Evolutionary conservation across 805 yeast species (phyloP), one percentile per base, ranked within the genome.

Genomic region (Teunomyces aglyptinius): DNA sequence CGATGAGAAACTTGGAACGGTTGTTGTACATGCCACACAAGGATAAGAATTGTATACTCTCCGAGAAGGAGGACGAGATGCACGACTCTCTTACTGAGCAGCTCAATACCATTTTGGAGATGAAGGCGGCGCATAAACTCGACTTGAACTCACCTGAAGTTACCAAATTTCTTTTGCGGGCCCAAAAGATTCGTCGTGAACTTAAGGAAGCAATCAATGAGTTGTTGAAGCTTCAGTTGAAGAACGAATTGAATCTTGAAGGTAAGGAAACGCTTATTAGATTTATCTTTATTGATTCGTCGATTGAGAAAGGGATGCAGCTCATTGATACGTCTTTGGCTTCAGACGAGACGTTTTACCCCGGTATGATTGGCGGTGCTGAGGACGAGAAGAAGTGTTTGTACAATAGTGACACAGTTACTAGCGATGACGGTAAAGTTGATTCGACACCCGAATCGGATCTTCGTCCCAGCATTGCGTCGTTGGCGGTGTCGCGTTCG

Each of bases 1-100:
- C 94, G 41, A 83, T 91, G 84, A 78, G 85, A 56, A 91, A 91
- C 63, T 84, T 90, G 85, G 89, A 85, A 62, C 55, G 68, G 18
- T 71, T 76, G 44, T 65, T 84, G 45, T 73, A 75, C 47, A 62
- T 59, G 35, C 51, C 68, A 47, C 38, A 55, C 46, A 46, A 43
- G 13, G 27, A 16, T 10, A 24, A 33, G 27, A 18, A 10, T 8
- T 38, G 33, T 7, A 38, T 16, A 5, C 47, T 38, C 8, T 19
- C 40, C 2, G 48, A 49, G 7, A 50, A 53, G 5, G 18, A 44
- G 11, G 49, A 46, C 20, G 31, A 42, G 7, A 42, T 18, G 33
- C 77, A 77, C 45, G 62, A 68, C 15, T 69, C 83, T 4, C 54
- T 61, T 8, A 52, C 66, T 0, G 62, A 59, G 29, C 55, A 56